Evolutionary conservation across 1,139 yeast genomes (phyloP).

Genomic region (Kurtzmaniella natalensis): DNA sequence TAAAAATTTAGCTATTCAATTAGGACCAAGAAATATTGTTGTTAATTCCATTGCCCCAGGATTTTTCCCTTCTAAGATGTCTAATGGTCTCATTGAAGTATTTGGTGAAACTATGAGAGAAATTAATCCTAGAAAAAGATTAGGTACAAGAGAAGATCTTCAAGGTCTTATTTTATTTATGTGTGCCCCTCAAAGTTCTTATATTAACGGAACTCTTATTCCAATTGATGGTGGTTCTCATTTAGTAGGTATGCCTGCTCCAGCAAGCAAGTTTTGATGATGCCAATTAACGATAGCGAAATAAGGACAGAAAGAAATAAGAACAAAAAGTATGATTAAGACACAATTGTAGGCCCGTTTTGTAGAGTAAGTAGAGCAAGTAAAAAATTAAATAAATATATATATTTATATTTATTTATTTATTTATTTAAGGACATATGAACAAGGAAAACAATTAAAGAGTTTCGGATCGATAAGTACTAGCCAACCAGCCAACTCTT

Average conservation of each 20-base stretch:
- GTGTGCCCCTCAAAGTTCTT: slow-evolving; percentile 55
- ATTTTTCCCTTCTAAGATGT: slow-evolving; percentile 75
- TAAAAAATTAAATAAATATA: too few relatives aligned
- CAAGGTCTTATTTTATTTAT: slow-evolving; percentile 58
- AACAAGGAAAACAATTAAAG: too few relatives aligned
- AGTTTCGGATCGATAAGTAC: too few relatives aligned
- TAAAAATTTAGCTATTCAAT: slow-evolving; percentile 55
- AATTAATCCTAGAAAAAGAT: slow-evolving; percentile 59
- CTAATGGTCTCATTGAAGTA: slow-evolving; percentile 55
- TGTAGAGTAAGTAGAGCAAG: too few relatives aligned
- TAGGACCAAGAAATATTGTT: slow-evolving; percentile 64
- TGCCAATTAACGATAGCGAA: too few relatives aligned
- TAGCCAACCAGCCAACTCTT: too few relatives aligned
- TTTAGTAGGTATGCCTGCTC: slow-evolving; percentile 19
- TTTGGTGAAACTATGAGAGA: slow-evolving; percentile 49
- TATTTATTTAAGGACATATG: too few relatives aligned
- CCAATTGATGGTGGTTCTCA: slow-evolving; percentile 73
- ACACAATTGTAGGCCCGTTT: too few relatives aligned
- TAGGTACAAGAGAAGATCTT: slow-evolving; percentile 61
- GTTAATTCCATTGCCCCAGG: slow-evolving; percentile 77
- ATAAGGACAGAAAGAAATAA: too few relatives aligned
- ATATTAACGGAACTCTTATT: slow-evolving; percentile 65
- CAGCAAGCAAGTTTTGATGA: too few relatives aligned
- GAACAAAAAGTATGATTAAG: too few relatives aligned
- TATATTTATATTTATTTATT: too few relatives aligned